Evolutionary conservation across 148 eudicot genomes (phyloP), one percentile per base, ranked within the genome.

Genomic region (Rhododendron ovatum): DNA sequence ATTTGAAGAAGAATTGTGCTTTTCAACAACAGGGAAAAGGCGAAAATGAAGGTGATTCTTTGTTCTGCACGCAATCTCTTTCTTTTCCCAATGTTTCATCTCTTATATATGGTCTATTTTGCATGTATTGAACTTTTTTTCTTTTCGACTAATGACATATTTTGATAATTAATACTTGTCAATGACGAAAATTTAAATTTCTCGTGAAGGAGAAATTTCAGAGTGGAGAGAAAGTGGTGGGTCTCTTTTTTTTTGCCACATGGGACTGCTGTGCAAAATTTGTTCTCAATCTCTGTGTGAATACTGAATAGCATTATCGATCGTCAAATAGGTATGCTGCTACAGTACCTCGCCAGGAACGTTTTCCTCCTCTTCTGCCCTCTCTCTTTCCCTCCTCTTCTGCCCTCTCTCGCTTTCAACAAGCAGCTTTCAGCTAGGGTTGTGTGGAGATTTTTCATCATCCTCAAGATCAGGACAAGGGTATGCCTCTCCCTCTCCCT

Each of bases 41-140:
- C 3, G 61, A 41, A 7, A 9, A 84, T 77, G 55, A 43, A 55
- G 85, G 55, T 39, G 86, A 80, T 87, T 80, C 86, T 80, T 67
- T 88, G 85, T 43, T 88, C 65, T 59, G 77, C 85, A 87, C 84
- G 28, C 73, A 67, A 63, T 48, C 13, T 79, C 35, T 81, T 30
- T 53, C 43, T 30, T 30, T 28, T 53, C 0, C 15, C 30, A 12
- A 6, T 17, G 47, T 1, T 51, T 30, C 76, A 30, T 4, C 76
- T 12, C 39, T 13, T 30, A 45, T 30, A 30, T 30, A 4, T 30
- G 20, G 33, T 30, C 37, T 12, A 30, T 71, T 13, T 71, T 13
- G 76, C 76, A 71, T 71, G 1, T 11, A 30, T 69, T 30, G 39
- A 69, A 28, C 37, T 5, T 30, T 30, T 30, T 30, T 30, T 30